Evolutionary conservation across 164 flowering plant genomes (phyloP).

Genomic region (Aristolochia fimbriata): DNA sequence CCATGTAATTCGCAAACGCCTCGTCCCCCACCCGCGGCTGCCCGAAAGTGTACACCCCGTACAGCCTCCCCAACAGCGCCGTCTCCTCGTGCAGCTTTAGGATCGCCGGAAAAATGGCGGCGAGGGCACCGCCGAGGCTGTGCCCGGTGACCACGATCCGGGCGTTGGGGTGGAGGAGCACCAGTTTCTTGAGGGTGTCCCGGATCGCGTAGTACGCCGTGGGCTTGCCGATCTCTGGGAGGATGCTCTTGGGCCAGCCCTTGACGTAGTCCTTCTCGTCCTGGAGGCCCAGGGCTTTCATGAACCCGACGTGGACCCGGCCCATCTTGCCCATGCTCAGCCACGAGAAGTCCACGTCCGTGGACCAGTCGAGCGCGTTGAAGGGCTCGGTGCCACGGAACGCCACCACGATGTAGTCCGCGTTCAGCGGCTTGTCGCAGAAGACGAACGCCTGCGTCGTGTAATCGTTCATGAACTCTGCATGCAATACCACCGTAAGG

Average conservation of each 20-base stretch:
- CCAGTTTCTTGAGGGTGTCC: constrained; percentile 20
- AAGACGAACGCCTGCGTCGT: constrained; percentile 2
- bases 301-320: constrained; percentile 48
- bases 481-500: too few species aligned
- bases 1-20: constrained; percentile 30
- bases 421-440: constrained; percentile 12
- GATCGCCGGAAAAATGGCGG: constrained; percentile 40
- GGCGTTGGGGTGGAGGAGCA: constrained; percentile 19
- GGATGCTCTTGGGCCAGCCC: constrained; percentile 43
- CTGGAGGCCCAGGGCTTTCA: constrained; percentile 63
- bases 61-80: constrained; percentile 26
- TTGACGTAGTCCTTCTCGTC: constrained; percentile 11
- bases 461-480: neutral
- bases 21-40: constrained; percentile 66
- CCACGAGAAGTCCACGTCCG: constrained; percentile 58
- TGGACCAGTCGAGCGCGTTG: constrained; percentile 36
- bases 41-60: constrained; percentile 49
- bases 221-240: constrained; percentile 1
- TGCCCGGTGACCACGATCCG: constrained; percentile 53
- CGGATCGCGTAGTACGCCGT: constrained; percentile 47
- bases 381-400: constrained; percentile 72
- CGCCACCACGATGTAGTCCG: constrained; percentile 36
- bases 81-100: constrained; percentile 36
- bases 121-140: constrained; percentile 62
- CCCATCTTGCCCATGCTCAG: constrained; percentile 34